phyloP scores from a whole-genome alignment of 192 early-diverging fungal species.

The Mortierella claussenii region DNA sequence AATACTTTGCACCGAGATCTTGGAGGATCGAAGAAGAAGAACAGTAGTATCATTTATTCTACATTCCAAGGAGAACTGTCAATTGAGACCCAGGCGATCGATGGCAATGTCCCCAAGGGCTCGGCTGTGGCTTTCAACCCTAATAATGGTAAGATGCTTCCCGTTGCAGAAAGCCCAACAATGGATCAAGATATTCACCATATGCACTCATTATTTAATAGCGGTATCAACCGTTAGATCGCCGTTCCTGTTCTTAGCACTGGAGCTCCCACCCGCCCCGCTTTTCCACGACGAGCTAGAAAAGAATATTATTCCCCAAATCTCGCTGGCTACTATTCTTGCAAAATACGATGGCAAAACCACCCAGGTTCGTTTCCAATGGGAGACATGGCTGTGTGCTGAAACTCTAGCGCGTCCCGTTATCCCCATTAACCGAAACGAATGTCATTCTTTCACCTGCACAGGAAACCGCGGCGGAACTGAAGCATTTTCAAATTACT shows the following conservation, averaged over 20 bases:
- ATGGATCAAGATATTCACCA: background rate
- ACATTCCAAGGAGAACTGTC: slow-evolving; percentile 89
- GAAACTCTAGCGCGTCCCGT: background rate
- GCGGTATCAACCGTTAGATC: slow-evolving; percentile 62
- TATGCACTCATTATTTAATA: slow-evolving; percentile 13
- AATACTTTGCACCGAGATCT: slow-evolving; percentile 90
- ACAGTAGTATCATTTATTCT: slow-evolving; percentile 82
- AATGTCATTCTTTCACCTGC: background rate
- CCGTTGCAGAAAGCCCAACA: background rate
- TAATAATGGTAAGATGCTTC: slow-evolving; percentile 48
- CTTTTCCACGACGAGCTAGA: slow-evolving; percentile 89
- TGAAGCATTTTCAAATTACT: slow-evolving; percentile 79
- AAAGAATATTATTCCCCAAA: slow-evolving; percentile 92
- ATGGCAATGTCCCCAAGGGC: slow-evolving; percentile 53
- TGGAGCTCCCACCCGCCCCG: slow-evolving; percentile 92
- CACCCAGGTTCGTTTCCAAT: slow-evolving; percentile 59
- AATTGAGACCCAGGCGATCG: slow-evolving; percentile 75
- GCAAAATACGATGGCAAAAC: slow-evolving; percentile 86
- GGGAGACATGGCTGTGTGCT: too few relatives aligned
- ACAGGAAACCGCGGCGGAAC: slow-evolving; percentile 62
- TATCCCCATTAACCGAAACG: background rate
- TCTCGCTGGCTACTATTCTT: slow-evolving; percentile 83
- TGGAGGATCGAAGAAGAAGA: slow-evolving; percentile 79
- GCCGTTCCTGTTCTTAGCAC: slow-evolving; percentile 87
- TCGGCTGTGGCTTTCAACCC: slow-evolving; percentile 52